These are phyloP conservation scores for Venturia effusa DNA, from an alignment of 2,329 filamentous ascomycete species.

Conservation along the genomic window DNA sequence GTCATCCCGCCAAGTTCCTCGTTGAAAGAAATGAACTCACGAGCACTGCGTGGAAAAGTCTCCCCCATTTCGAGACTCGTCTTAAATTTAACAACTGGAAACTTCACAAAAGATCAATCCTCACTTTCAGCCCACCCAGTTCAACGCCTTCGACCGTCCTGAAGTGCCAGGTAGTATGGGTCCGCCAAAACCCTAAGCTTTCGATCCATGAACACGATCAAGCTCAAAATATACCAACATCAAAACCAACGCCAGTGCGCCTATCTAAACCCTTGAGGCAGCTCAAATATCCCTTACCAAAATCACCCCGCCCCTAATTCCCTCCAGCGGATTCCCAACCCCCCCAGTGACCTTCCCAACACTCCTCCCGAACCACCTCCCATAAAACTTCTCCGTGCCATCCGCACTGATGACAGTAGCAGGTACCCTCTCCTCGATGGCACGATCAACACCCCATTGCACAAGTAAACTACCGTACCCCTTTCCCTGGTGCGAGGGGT, in stretches of 20 bases:
- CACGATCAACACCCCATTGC: slow-evolving; percentile 26
- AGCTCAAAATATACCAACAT: background rate
- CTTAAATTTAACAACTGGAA: too few species aligned
- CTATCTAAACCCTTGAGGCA: background rate
- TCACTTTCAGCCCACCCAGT: too few species aligned
- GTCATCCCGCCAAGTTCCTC: too few species aligned
- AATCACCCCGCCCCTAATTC: slow-evolving; percentile 22
- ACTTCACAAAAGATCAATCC: too few species aligned
- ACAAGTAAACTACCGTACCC: slow-evolving; percentile 30
- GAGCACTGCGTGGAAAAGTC: too few species aligned
- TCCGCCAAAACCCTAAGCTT: too few species aligned
- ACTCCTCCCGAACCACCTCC: slow-evolving; percentile 23
- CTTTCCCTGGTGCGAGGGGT: slow-evolving; percentile 29
- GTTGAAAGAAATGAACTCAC: too few species aligned
- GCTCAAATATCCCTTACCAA: slow-evolving; percentile 18
- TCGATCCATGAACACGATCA: too few species aligned
- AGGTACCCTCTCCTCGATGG: slow-evolving; percentile 26
- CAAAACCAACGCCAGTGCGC: background rate
- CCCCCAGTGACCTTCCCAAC: slow-evolving; percentile 24
- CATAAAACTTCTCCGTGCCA: slow-evolving; percentile 32
- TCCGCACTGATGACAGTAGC: slow-evolving; percentile 30
- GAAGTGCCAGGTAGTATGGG: too few species aligned
- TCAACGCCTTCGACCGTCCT: too few species aligned
- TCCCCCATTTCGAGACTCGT: too few species aligned
- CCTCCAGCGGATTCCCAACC: slow-evolving; percentile 22